Conservation (phyloP, 305 asterid genomes). For the Fraxinus angustifolia region DNA sequence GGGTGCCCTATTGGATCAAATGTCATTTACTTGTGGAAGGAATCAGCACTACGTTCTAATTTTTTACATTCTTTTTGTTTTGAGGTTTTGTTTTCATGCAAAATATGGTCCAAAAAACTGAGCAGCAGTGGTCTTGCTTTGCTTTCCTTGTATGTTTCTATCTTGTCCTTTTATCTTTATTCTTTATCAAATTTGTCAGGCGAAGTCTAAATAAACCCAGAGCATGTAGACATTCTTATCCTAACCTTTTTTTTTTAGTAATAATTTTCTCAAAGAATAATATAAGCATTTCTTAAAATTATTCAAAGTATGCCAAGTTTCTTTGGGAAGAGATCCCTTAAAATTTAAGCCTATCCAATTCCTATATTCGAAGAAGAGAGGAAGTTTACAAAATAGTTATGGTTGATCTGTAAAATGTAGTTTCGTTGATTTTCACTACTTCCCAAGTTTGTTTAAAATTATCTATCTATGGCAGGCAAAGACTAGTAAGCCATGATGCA, state of each 20-base stretch:
- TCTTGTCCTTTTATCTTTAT: not conserved
- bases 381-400: not conserved
- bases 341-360: not conserved
- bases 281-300: not conserved
- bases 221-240: not conserved
- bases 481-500: slow-evolving; percentile 66
- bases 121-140: not conserved
- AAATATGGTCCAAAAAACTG: not conserved
- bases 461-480: slow-evolving; percentile 56
- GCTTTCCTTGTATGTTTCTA: not conserved
- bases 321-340: not conserved
- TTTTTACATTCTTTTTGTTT: not conserved
- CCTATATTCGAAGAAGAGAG: not conserved
- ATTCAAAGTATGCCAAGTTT: not conserved
- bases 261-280: too few species aligned
- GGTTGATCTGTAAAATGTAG: not conserved
- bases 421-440: not conserved
- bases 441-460: not conserved
- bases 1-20: not conserved
- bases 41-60: not conserved
- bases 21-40: not conserved
- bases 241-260: too few species aligned
- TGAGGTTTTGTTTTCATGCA: not conserved
- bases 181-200: not conserved
- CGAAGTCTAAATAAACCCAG: not conserved